Conservation (phyloP, 345 rosid genomes). For the Atalantia buxifolia region DNA sequence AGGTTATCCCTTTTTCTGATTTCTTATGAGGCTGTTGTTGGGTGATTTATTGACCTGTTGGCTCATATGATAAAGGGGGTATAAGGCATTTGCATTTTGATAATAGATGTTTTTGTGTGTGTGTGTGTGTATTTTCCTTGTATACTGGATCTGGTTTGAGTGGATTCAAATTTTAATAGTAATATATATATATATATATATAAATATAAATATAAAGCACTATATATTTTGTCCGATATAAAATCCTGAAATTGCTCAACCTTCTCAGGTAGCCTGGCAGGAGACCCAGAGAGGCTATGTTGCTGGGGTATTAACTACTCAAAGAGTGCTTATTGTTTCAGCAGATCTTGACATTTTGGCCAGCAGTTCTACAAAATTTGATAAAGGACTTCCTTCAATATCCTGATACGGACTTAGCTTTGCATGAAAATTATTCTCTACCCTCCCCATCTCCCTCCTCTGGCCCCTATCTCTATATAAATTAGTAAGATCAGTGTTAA, state of each 20-base stretch:
- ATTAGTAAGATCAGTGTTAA: slow-evolving; percentile 4
- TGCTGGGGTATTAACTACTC: slow-evolving; percentile 90
- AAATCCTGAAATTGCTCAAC: slow-evolving; percentile 4
- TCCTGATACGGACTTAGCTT: slow-evolving; percentile 40
- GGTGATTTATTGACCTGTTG: not conserved
- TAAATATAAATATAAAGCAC: no score
- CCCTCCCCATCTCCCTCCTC: not conserved
- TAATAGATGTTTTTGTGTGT: not conserved
- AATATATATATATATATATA: no score
- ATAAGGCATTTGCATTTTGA: not conserved
- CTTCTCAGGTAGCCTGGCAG: slow-evolving; percentile 89
- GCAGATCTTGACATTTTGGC: slow-evolving; percentile 87
- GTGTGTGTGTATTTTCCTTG: no score
- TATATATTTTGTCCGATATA: no score
- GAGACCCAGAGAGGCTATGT: slow-evolving; percentile 86
- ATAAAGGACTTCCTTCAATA: slow-evolving; percentile 96
- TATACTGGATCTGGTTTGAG: not conserved
- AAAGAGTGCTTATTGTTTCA: slow-evolving; percentile 89
- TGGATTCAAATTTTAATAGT: not conserved
- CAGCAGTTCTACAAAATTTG: slow-evolving; percentile 74
- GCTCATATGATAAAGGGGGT: not conserved
- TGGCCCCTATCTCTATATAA: not conserved
- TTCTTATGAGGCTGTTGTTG: not conserved
- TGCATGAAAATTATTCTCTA: slow-evolving; percentile 4
- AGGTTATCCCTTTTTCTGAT: not conserved